Conservation (phyloP, 108 stramenopile genomes). For the Nitzschia sp. region DNA sequence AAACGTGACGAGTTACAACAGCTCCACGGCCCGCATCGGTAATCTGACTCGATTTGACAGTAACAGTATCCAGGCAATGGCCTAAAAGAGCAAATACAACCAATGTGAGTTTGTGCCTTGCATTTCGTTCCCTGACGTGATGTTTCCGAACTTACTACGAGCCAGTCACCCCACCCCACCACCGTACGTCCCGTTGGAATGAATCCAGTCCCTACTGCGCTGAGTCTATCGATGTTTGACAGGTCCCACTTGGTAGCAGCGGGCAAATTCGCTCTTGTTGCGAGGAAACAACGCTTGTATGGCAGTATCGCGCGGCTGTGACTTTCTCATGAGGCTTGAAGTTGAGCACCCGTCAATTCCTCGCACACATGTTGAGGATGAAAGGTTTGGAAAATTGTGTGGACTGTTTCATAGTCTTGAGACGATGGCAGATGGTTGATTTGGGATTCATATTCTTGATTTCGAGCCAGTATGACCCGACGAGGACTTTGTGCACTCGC, state of each 20-base stretch:
- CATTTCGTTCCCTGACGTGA: neutral
- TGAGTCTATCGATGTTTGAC: neutral
- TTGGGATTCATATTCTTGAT: too few relatives aligned
- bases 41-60: constrained; percentile 36
- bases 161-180: too few relatives aligned
- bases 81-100: too few relatives aligned
- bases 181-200: neutral
- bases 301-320: too few relatives aligned
- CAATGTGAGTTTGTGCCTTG: neutral
- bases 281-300: too few relatives aligned
- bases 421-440: neutral
- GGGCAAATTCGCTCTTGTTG: neutral
- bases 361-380: neutral
- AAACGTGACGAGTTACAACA: constrained; percentile 45
- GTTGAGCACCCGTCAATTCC: constrained; percentile 7
- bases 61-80: constrained; percentile 14
- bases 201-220: neutral
- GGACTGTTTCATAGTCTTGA: constrained; percentile 12
- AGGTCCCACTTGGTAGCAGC: neutral
- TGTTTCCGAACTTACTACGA: too few relatives aligned
- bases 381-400: neutral
- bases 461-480: too few relatives aligned
- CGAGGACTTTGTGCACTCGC: too few relatives aligned
- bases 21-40: constrained; percentile 68
- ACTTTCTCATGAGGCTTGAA: constrained; percentile 1